Conservation (phyloP, 805 yeast species). For the Grigorovia transvaalensis region DNA sequence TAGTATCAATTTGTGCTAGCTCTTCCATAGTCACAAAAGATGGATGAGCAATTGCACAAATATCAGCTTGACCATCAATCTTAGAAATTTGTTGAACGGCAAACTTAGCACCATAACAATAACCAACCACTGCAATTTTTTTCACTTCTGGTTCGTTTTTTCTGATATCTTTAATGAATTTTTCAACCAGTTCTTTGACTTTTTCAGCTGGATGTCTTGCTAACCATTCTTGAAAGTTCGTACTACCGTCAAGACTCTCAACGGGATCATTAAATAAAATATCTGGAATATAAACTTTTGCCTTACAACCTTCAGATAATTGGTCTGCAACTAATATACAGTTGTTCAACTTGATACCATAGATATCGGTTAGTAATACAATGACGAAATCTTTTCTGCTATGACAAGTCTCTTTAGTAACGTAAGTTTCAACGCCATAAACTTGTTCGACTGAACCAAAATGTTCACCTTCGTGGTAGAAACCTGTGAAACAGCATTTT, state of each 20-base stretch:
- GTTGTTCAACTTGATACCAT: constrained; percentile 52
- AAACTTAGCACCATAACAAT: constrained; percentile 79
- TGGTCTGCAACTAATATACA: constrained; percentile 52
- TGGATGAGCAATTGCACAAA: constrained; percentile 78
- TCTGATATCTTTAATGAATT: constrained; percentile 37
- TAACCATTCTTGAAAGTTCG: constrained; percentile 39
- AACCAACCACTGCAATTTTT: constrained; percentile 54
- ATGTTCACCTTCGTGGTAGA: constrained; percentile 42
- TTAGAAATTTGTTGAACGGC: constrained; percentile 38
- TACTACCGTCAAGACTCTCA: constrained; percentile 21
- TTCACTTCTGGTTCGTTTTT: constrained; percentile 21
- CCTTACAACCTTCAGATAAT: constrained; percentile 47
- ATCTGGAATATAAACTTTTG: constrained; percentile 68
- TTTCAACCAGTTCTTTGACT: constrained; percentile 38
- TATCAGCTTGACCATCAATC: constrained; percentile 35
- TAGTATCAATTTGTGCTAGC: constrained; percentile 39
- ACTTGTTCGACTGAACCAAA: constrained; percentile 34
- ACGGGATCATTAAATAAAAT: constrained; percentile 44
- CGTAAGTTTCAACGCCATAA: constrained; percentile 37
- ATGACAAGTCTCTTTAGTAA: constrained; percentile 27
- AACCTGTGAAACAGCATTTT: constrained; percentile 36
- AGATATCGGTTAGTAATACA: constrained; percentile 60
- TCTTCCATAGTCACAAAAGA: constrained; percentile 60
- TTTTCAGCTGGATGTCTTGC: constrained; percentile 40
- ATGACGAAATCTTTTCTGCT: constrained; percentile 35